phyloP scores from a whole-genome alignment of 345 rosid species.

The Acer campestre region DNA sequence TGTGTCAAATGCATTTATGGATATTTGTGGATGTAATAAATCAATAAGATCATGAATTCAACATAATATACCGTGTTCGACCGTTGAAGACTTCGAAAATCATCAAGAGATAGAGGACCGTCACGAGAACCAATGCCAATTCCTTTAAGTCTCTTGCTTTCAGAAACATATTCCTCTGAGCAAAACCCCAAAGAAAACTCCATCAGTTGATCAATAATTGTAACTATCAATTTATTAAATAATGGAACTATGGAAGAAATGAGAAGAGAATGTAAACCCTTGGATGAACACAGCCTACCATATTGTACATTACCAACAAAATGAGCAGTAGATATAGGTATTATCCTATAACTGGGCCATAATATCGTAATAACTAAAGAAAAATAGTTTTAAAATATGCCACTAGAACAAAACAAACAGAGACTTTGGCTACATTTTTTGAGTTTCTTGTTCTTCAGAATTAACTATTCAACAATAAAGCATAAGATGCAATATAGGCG shows the following conservation, averaged over 20 bases:
- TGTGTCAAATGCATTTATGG: neutral
- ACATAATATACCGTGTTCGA: constrained; percentile 67
- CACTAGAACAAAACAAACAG: neutral
- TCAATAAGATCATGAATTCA: constrained; percentile 6
- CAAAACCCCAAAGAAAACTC: constrained; percentile 4
- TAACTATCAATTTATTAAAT: neutral
- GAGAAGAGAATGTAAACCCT: constrained; percentile 1
- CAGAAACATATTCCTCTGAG: constrained; percentile 63
- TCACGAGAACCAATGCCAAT: constrained; percentile 93
- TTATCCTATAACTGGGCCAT: neutral
- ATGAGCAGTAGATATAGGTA: neutral
- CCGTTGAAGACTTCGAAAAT: constrained; percentile 94
- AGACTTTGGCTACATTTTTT: neutral
- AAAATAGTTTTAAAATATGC: neutral
- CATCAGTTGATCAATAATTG: constrained; percentile 8
- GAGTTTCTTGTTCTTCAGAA: neutral
- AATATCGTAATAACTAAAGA: neutral
- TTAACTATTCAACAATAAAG: neutral
- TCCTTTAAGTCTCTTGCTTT: constrained; percentile 79
- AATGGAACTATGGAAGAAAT: neutral
- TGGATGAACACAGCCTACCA: neutral
- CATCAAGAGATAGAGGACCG: constrained; percentile 95
- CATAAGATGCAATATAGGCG: neutral
- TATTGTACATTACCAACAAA: neutral
- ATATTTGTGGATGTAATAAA: constrained; percentile 8